Conservation (phyloP, 139 green algal genomes). For the Closterium sp. region DNA sequence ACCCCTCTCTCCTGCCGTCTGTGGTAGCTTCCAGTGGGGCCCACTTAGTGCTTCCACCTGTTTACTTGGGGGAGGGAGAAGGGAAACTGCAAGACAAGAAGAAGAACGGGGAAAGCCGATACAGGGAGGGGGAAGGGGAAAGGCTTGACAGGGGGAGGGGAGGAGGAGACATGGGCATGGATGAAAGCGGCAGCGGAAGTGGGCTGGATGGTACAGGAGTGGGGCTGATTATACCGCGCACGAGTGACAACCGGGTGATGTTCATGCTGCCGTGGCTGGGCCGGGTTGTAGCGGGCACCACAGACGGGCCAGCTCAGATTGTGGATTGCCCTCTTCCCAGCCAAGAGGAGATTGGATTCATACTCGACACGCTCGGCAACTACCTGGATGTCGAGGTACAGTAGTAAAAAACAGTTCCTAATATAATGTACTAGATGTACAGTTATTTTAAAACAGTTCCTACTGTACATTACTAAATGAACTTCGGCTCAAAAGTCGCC, state of each 20-base stretch:
- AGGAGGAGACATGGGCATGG: too few species aligned
- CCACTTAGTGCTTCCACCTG: constrained; percentile 92
- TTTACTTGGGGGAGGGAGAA: constrained; percentile 61
- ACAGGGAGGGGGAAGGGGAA: too few species aligned
- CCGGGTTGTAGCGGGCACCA: constrained; percentile 90
- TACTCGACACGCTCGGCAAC: constrained; percentile 82
- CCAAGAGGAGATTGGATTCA: constrained; percentile 90
- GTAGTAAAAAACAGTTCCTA: too few species aligned
- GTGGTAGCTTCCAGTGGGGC: constrained; percentile 79
- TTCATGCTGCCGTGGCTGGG: constrained; percentile 87
- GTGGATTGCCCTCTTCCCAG: constrained; percentile 67
- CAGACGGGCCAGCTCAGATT: constrained; percentile 64
- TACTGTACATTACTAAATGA: too few species aligned
- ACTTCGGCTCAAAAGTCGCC: too few species aligned
- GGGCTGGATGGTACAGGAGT: constrained; percentile 53
- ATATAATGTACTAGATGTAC: too few species aligned
- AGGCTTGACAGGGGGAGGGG: too few species aligned
- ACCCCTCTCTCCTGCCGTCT: constrained; percentile 55
- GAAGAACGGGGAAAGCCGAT: too few species aligned
- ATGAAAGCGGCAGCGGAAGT: not conserved
- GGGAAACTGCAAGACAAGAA: too few species aligned
- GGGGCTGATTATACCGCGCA: constrained; percentile 97
- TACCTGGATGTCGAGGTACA: constrained; percentile 84
- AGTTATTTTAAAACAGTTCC: too few species aligned
- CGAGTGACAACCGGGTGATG: constrained; percentile 90